Evolutionary conservation across 2,329 filamentous ascomycete species (phyloP).

Genomic region (Cyphellophora europaea): DNA sequence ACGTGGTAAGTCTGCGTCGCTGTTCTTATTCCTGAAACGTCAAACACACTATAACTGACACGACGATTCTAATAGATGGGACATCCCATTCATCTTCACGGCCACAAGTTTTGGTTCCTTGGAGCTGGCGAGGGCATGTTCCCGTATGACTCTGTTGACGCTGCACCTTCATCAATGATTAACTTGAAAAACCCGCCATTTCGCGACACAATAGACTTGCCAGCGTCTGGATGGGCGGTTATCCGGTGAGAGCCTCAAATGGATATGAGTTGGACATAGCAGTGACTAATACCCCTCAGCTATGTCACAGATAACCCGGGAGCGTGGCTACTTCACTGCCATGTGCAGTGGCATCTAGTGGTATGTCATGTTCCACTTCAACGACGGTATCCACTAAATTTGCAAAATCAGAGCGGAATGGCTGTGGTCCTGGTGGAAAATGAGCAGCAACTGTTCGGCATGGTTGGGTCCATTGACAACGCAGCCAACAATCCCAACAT

Average conservation of each 20-base stretch:
- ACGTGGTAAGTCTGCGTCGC: constrained; percentile 6
- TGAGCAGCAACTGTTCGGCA: constrained; percentile 7
- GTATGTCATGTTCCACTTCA: constrained; percentile 7
- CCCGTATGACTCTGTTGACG: constrained; percentile 7
- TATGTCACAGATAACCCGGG: too few relatives aligned
- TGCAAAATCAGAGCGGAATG: constrained; percentile 8
- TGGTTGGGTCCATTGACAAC: constrained; percentile 7
- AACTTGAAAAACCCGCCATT: constrained; percentile 24
- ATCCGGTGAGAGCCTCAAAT: too few relatives aligned
- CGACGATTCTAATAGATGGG: constrained; percentile 6
- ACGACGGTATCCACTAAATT: too few relatives aligned
- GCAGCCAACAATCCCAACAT: constrained; percentile 7
- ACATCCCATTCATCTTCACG: constrained; percentile 25
- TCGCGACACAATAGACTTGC: constrained; percentile 30
- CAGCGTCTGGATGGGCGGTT: constrained; percentile 26
- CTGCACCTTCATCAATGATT: constrained; percentile 9
- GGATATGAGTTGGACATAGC: constrained; percentile 19
- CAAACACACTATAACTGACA: constrained; percentile 5
- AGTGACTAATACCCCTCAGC: too few relatives aligned
- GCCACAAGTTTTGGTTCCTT: constrained; percentile 19
- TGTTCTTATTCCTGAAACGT: constrained; percentile 4
- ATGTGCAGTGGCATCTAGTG: too few relatives aligned
- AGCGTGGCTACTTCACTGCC: too few relatives aligned
- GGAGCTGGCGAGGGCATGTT: constrained; percentile 10
- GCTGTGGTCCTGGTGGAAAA: constrained; percentile 8